Percentiles rank a stretch among this genome's conserved stretches.
phyloP scores from a whole-genome alignment of 78 protist species.

The Speleostelium caveatum region DNA sequence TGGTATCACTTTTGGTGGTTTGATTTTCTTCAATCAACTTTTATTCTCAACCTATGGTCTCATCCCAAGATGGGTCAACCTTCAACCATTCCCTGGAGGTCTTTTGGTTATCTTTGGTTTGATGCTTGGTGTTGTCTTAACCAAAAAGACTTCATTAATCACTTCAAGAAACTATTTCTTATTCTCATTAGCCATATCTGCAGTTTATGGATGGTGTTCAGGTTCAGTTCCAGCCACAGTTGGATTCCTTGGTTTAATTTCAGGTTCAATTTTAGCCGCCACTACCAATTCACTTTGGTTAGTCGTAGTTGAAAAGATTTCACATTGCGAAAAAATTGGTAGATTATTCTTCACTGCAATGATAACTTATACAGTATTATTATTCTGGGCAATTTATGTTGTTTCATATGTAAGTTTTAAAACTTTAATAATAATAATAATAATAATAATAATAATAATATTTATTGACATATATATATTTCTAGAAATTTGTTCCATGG shows the following conservation, averaged over 20 bases:
- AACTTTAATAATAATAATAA: neutral
- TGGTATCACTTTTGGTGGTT: conserved; percentile 73
- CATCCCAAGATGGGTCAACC: conserved; percentile 66
- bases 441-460: no score
- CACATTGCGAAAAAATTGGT: neutral
- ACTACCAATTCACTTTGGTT: conserved; percentile 41
- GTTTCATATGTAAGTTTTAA: conserved; percentile 66
- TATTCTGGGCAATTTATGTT: conserved; percentile 75
- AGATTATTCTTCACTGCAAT: conserved; percentile 17
- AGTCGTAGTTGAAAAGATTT: conserved; percentile 36
- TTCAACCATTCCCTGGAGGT: conserved; percentile 67
- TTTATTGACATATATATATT: neutral
- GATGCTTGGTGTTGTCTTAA: conserved; percentile 42
- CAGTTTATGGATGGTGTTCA: conserved; percentile 63
- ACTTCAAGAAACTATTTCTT: conserved; percentile 29
- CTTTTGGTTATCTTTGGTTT: conserved; percentile 10
- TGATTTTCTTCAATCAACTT: conserved; percentile 33
- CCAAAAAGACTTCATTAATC: conserved; percentile 21
- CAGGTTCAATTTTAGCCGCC: conserved; percentile 6
- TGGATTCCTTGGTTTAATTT: conserved; percentile 52
- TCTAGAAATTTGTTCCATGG: conserved; percentile 75
- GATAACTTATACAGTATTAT: conserved; percentile 42
- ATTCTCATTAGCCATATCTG: neutral
- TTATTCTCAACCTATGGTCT: conserved; percentile 60
- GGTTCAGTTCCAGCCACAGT: conserved; percentile 43